Base-by-base conservation (phyloP, 257 asterid genomes). In the Gentiana macrophylla region DNA sequence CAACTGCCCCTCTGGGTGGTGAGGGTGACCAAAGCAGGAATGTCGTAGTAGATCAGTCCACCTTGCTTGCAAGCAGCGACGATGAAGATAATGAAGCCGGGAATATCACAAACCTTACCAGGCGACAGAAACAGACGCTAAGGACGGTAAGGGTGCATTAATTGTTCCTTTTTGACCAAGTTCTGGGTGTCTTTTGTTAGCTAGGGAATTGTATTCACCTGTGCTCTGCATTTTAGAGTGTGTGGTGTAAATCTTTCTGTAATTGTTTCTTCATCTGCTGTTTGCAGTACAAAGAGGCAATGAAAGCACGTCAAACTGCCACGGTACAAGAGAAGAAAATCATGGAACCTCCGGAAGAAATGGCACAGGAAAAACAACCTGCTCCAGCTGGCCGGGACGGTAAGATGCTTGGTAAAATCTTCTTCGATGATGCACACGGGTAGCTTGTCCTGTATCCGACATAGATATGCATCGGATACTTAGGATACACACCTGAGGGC, bases 311-410 rank as follows among this genome's bases (percentile, higher is more conserved):
- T 67, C 95, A 85, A 74, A 78, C 85, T 67, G 97, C 95, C 13
- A 83, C 87, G 84, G 95, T 83, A 38, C 77, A 81, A 1, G 99
- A 85, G 80, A 92, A 81, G 78, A 85, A 89, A 74, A 84, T 71
- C 67, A 48, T 57, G 57, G 95, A 92, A 60, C 65, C 81, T 63
- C 89, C 91, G 10, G 71, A 67, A 34, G 98, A 84, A 64, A 41
- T 4, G 46, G 46, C 46, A 10, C 46, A 41, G 95, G 95, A 82
- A 66, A 85, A 88, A 79, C 86, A 80, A 43, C 94, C 94, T 66
- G 97, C 98, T 65, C 97, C 97, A 59, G 80, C 77, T 75, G 98
- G 98, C 58, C 85, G 98, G 98, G 95, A 85, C 71, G 98, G 98
- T 92, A 77, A 15, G 64, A 49, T 49, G 12, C n/a, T 48, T 13